Evolutionary conservation across 2,329 filamentous ascomycete species (phyloP).

Genomic region (Seiridium unicorne): DNA sequence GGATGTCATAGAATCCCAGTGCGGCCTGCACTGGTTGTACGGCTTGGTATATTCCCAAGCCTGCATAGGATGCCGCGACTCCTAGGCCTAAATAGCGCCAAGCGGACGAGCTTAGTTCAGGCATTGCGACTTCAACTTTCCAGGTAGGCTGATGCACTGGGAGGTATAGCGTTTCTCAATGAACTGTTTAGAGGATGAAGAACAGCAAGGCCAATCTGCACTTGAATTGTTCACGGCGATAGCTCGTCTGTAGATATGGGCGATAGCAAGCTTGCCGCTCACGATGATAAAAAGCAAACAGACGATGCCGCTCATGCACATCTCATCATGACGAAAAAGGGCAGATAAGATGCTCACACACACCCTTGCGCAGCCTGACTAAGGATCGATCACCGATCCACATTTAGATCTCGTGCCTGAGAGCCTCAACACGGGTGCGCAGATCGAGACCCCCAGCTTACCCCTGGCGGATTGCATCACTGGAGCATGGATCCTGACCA

Average conservation of each 20-base stretch:
- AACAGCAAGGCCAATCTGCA: no score
- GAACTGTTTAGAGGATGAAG: no score
- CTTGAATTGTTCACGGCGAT: no score
- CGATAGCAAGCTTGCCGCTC: no score
- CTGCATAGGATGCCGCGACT: not conserved
- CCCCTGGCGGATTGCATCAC: not conserved
- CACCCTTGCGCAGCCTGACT: no score
- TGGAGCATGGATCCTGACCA: not conserved
- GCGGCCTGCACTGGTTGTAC: not conserved
- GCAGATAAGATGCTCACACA: no score
- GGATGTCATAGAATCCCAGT: slow-evolving; percentile 4
- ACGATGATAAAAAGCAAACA: no score
- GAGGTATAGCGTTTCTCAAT: no score
- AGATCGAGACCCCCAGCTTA: not conserved
- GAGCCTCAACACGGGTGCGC: not conserved
- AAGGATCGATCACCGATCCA: not conserved
- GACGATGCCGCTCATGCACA: no score
- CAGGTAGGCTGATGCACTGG: no score
- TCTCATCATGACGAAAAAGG: no score
- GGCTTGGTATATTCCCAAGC: not conserved
- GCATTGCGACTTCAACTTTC: not conserved
- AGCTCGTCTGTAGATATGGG: no score
- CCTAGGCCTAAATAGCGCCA: slow-evolving; percentile 2
- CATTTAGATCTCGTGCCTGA: not conserved
- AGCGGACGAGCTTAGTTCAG: not conserved